Conservation (phyloP, 106 monocot genomes). For the Phalaenopsis equestris region DNA sequence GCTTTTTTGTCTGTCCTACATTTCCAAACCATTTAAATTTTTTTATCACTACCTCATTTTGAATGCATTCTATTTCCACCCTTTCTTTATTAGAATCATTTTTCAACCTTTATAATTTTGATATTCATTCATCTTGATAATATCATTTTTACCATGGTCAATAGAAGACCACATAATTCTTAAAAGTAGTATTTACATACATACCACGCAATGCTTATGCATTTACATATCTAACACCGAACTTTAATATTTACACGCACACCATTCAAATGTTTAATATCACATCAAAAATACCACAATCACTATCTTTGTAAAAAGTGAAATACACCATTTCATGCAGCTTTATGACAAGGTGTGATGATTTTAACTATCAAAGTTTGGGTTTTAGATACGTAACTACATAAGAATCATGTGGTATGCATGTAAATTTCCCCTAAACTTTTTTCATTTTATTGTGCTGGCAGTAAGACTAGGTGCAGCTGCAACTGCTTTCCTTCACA, state of each 20-base stretch:
- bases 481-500: conserved; percentile 72
- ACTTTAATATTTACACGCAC: too few relatives aligned
- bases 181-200: not conserved
- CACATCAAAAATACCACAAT: too few relatives aligned
- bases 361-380: too few relatives aligned
- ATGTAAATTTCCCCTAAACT: too few relatives aligned
- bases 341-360: too few relatives aligned
- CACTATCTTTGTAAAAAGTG: too few relatives aligned
- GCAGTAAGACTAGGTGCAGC: conserved; percentile 79
- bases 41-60: not conserved
- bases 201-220: too few relatives aligned
- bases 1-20: not conserved
- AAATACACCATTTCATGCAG: too few relatives aligned
- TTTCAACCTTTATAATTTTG: not conserved
- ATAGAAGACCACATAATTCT: not conserved
- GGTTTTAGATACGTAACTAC: too few relatives aligned
- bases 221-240: too few relatives aligned
- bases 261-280: too few relatives aligned
- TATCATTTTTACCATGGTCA: not conserved
- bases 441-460: conserved; percentile 1
- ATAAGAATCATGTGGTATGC: too few relatives aligned
- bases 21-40: not conserved
- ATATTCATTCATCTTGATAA: not conserved
- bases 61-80: not conserved
- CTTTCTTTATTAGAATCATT: not conserved